A percentile compares a stretch with the other conserved stretches of the same genome.
Evolutionary conservation across 495 filamentous ascomycete species (phyloP).

Genomic region (Cryomyces minteri): DNA sequence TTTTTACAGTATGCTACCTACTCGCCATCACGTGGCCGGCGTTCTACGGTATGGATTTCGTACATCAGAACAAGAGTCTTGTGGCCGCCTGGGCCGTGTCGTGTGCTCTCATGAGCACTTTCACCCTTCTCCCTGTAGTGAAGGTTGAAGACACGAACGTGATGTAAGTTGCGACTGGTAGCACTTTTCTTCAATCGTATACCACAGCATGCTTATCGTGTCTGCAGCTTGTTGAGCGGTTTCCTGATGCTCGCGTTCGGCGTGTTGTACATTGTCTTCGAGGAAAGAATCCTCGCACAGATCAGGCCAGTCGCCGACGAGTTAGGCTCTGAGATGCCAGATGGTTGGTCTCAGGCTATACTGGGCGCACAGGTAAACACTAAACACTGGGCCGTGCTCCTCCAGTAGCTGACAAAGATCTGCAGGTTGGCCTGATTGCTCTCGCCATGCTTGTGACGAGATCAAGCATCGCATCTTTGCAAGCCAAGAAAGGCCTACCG

Average conservation of each 20-base stretch:
- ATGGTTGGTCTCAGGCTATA: constrained; percentile 12
- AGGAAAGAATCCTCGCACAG: constrained; percentile 44
- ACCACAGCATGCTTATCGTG: not conserved
- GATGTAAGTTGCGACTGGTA: constrained; percentile 42
- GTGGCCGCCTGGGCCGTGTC: constrained; percentile 54
- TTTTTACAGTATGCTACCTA: constrained; percentile 67
- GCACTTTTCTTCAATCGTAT: not conserved
- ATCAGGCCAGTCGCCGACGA: constrained; percentile 4
- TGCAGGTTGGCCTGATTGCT: constrained; percentile 57
- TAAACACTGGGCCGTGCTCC: no score
- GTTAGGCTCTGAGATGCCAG: constrained; percentile 6
- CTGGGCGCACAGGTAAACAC: constrained; percentile 18
- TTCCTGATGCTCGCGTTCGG: constrained; percentile 64
- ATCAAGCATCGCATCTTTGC: constrained; percentile 62
- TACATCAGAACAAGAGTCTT: constrained; percentile 43
- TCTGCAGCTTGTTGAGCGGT: constrained; percentile 55
- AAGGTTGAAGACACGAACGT: constrained; percentile 62
- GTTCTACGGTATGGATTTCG: constrained; percentile 52
- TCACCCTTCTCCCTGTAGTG: constrained; percentile 73
- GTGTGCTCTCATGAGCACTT: constrained; percentile 70
- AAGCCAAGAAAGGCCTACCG: constrained; percentile 77
- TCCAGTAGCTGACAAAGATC: no score
- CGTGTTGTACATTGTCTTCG: constrained; percentile 62
- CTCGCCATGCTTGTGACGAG: constrained; percentile 74
- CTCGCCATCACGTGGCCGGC: constrained; percentile 62